A percentile compares a stretch with the other conserved stretches of the same genome.
phyloP scores from a whole-genome alignment of 164 flowering plant genomes.

The Chimonanthus praecox region DNA sequence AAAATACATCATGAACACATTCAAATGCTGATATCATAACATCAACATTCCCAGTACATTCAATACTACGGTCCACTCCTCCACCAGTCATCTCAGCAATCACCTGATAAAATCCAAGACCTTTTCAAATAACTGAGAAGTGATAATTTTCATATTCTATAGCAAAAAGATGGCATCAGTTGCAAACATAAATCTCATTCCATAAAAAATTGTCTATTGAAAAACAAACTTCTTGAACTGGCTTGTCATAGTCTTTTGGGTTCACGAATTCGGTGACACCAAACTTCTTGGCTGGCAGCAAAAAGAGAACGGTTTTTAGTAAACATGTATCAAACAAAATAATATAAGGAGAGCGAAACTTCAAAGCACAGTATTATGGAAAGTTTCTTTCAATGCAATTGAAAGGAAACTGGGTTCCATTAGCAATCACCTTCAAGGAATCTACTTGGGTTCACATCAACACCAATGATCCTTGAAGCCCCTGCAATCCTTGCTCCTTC shows the following conservation, averaged over 20 bases:
- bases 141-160: background rate
- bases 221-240: constrained; percentile 35
- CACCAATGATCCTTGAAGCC: constrained; percentile 73
- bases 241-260: constrained; percentile 31
- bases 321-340: background rate
- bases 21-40: constrained; percentile 75
- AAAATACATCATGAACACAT: constrained; percentile 61
- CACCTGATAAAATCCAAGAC: constrained; percentile 21
- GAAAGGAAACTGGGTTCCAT: background rate
- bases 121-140: background rate
- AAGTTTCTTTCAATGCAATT: too few species aligned
- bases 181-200: background rate
- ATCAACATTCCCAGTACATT: constrained; percentile 50
- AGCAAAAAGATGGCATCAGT: background rate
- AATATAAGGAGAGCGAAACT: too few species aligned
- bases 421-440: constrained; percentile 40
- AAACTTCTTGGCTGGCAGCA: constrained; percentile 41
- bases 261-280: constrained; percentile 41
- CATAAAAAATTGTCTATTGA: background rate
- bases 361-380: too few species aligned
- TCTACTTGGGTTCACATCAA: constrained; percentile 53
- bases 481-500: constrained; percentile 78
- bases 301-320: background rate
- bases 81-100: constrained; percentile 63
- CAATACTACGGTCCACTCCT: constrained; percentile 62